Base-by-base conservation (phyloP, 345 rosid genomes). In the Syzygium aromaticum region DNA sequence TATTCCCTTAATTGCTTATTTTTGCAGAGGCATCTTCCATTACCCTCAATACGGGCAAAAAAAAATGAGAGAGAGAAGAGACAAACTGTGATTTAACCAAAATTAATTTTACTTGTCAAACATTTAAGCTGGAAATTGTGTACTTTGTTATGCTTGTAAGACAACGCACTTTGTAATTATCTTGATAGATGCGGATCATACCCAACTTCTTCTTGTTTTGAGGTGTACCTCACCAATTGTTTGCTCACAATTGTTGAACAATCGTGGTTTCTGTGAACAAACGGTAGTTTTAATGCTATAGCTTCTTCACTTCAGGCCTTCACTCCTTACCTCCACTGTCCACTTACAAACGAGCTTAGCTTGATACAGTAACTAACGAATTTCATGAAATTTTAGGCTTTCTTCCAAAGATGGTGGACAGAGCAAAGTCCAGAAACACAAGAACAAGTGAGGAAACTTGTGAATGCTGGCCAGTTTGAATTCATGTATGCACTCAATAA, bases 361-460 rank as follows among this genome's bases (percentile, higher is more conserved):
- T 30, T 17, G 43, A 67, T 67, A 46, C 54, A 46, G 22, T 51
- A 17, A 54, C 52, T 22, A 46, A 28, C 54, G 11, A 40, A 30
- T 67, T 67, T 67, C 78, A 67, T 67, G 78, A 67, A 38, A 30
- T 67, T 8, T 33, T 86, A 97, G 99, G 98, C 98, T 23, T 97
- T 97, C 91, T 95, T 97, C 89, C 90, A 93, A 49, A 91, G 96
- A 89, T 97, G 99, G 99, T 97, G 99, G 98, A 85, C 84, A 86
- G 90, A 88, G 77, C 98, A 95, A 93, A 94, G 93, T 87, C 88
- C 86, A 22, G 93, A 93, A 87, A 92, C 57, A 73, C 95, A 94
- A 88, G 95, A 91, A 77, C 90, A 91, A 90, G 94, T 93, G 93
- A 95, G 83, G 89, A 94, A 90, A 86, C 95, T 95, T 38, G 95